phyloP scores from a whole-genome alignment of 805 yeast species.

The Suhomyces faveliae region DNA sequence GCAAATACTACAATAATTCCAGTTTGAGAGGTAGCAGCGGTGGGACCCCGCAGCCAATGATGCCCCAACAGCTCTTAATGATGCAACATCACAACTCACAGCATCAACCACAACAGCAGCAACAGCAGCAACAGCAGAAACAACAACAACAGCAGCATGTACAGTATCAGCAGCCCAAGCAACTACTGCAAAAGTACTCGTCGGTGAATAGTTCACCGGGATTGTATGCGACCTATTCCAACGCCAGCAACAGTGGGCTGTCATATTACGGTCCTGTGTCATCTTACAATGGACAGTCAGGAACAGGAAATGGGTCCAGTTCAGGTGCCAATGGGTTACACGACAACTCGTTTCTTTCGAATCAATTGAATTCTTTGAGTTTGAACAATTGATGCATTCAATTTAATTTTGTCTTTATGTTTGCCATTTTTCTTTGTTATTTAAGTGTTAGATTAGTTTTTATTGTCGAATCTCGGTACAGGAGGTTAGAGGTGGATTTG shows the following conservation, averaged over 20 bases:
- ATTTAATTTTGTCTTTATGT: neutral
- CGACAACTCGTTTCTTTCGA: constrained; percentile 19
- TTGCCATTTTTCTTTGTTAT: neutral
- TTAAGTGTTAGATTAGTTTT: neutral
- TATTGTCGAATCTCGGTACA: neutral
- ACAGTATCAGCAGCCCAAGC: constrained; percentile 11
- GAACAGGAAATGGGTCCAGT: constrained; percentile 3
- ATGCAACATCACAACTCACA: constrained; percentile 18
- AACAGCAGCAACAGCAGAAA: constrained; percentile 16
- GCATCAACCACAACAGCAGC: constrained; percentile 15
- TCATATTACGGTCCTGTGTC: constrained; percentile 2
- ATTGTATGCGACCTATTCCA: constrained; percentile 17
- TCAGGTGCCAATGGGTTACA: constrained; percentile 4
- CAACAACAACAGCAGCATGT: constrained; percentile 16
- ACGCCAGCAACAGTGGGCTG: constrained; percentile 10
- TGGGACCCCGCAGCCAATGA: constrained; percentile 19
- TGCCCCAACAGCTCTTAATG: constrained; percentile 23
- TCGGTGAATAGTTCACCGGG: constrained; percentile 24
- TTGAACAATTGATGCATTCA: constrained; percentile 18
- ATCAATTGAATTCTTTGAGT: constrained; percentile 35
- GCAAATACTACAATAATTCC: constrained; percentile 16
- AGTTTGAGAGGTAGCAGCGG: constrained; percentile 15
- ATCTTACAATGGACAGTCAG: neutral
- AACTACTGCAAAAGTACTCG: constrained; percentile 15
- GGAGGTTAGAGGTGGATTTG: constrained; percentile 4